These are phyloP conservation scores for Tetradesmus lagerheimii DNA, from an alignment of 139 green algal species.

Conservation along the genomic window DNA sequence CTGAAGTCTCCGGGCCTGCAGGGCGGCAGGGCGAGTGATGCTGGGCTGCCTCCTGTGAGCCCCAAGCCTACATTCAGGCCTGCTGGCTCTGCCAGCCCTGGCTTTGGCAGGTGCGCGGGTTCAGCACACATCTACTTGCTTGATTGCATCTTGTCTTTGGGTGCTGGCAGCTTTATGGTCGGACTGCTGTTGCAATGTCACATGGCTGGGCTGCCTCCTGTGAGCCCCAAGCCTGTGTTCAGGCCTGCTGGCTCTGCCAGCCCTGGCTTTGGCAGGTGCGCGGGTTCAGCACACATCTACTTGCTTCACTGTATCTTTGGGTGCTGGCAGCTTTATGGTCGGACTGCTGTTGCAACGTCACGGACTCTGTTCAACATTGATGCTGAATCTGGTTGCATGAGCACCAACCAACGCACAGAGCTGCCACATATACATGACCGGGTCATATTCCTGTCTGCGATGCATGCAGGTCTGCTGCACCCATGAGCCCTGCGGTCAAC, in stretches of 20 bases:
- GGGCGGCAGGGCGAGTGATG: background rate
- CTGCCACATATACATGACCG: background rate
- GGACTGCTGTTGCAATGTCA: background rate
- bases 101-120: background rate
- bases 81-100: slow-evolving; percentile 12
- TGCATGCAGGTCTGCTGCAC: background rate
- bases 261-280: background rate
- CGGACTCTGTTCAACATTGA: too few species aligned
- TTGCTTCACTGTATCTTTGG: too few species aligned
- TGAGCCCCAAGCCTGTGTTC: background rate
- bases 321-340: too few species aligned
- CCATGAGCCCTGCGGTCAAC: background rate
- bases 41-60: background rate
- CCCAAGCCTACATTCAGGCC: background rate
- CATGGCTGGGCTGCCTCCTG: background rate
- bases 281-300: too few species aligned
- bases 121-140: too few species aligned
- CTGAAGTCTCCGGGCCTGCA: background rate
- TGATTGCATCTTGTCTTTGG: too few species aligned
- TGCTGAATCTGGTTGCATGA: too few species aligned
- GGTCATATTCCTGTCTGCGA: background rate
- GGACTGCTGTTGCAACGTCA: too few species aligned
- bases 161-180: too few species aligned
- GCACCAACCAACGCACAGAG: too few species aligned
- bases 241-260: background rate